Conservation (phyloP, 2,329 filamentous ascomycete species). For the Tolypocladium ovalisporum region DNA sequence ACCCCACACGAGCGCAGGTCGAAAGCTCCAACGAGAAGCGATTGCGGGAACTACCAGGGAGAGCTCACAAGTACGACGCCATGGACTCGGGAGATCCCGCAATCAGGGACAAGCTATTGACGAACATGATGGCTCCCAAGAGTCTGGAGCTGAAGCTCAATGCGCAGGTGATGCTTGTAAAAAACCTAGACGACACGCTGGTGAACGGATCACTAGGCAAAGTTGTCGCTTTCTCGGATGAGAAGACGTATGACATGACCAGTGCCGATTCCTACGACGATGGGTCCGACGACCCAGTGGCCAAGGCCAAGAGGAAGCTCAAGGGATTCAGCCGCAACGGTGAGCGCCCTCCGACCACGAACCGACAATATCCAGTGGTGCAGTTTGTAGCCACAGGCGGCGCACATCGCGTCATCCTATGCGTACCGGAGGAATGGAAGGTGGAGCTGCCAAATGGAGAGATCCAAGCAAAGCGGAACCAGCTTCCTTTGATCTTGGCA, state of each 20-base stretch:
- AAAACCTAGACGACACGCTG: conserved; percentile 88
- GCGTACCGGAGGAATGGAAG: conserved; percentile 87
- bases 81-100: conserved; percentile 63
- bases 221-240: conserved; percentile 41
- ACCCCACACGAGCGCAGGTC: conserved; percentile 83
- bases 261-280: conserved; percentile 33
- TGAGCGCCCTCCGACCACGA: conserved; percentile 29
- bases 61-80: conserved; percentile 58
- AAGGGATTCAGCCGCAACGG: conserved; percentile 34
- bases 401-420: conserved; percentile 52
- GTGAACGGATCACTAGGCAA: conserved; percentile 92
- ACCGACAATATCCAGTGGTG: conserved; percentile 67
- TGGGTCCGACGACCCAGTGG: conserved; percentile 26
- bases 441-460: conserved; percentile 94
- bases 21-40: conserved; percentile 72
- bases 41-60: conserved; percentile 61
- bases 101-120: conserved; percentile 64
- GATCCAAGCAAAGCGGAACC: conserved; percentile 74
- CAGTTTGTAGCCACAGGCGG: conserved; percentile 72
- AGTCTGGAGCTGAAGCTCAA: conserved; percentile 74
- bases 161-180: conserved; percentile 99
- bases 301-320: conserved; percentile 45
- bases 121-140: conserved; percentile 89
- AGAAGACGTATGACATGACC: conserved; percentile 25
- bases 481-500: conserved; percentile 81